These are phyloP conservation scores for Basipetospora sp. DNA, from an alignment of 2,329 filamentous ascomycete genomes.

Conservation along the genomic window DNA sequence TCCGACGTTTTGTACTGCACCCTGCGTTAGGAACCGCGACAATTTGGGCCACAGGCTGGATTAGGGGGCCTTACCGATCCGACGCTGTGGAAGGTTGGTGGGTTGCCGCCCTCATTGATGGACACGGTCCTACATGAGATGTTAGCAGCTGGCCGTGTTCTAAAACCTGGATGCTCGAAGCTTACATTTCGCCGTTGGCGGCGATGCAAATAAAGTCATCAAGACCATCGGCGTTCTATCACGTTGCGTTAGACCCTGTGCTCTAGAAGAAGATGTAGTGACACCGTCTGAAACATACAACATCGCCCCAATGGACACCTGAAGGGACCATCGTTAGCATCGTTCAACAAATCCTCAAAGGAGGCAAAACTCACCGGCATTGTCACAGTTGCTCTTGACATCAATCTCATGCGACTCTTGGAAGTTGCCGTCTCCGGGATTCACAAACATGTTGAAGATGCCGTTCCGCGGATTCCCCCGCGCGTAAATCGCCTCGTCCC, in stretches of 20 bases:
- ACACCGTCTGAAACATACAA: neutral
- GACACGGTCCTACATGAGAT: neutral
- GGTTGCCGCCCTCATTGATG: constrained; percentile 6
- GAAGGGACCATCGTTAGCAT: neutral
- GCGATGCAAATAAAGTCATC: constrained; percentile 19
- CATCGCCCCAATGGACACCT: neutral
- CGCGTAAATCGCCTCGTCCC: constrained; percentile 3
- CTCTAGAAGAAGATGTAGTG: no score
- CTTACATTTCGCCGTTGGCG: constrained; percentile 10
- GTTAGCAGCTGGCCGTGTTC: no score
- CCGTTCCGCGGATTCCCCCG: neutral
- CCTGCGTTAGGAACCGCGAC: neutral
- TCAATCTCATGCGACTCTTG: neutral
- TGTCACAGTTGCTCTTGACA: neutral
- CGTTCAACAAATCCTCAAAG: no score
- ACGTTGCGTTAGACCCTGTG: neutral
- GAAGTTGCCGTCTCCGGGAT: neutral
- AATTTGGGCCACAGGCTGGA: neutral
- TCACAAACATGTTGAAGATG: neutral
- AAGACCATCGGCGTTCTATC: constrained; percentile 11
- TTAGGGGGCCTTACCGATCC: neutral
- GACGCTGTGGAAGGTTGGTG: constrained; percentile 3
- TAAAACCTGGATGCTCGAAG: no score
- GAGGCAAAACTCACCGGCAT: neutral
- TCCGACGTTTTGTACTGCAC: constrained; percentile 1